Base-by-base conservation (phyloP, 148 eudicot genomes). In the Dysphania ambrosioides region DNA sequence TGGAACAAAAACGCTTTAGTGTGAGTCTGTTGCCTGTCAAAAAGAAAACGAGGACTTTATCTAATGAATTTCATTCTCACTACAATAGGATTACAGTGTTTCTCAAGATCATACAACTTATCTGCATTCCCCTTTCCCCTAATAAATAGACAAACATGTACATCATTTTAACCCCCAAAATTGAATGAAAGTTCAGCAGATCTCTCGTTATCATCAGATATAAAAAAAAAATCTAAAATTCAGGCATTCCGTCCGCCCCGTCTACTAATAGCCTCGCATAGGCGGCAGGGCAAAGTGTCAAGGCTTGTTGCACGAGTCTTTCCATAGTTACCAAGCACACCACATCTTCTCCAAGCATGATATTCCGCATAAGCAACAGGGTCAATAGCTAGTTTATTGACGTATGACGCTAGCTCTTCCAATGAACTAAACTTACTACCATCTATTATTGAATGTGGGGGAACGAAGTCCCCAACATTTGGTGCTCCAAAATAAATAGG, bases 261-360 rank as follows among this genome's bases (percentile, higher is more conserved):
- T 82, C 78, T 86, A 71, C 98, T 88, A 78, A 91, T 85, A 19
- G 88, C 86, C 75, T 90, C 93, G 74, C 98, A 94, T 3, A 94
- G 74, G 66, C 98, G 87, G 73, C 98, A 95, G 0, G 98, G 96
- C 76, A 95, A 76, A 0, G 97, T 92, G 75, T 95, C 98, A 24
- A 95, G 75, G 86, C 98, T 95, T 8, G 79, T 83, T 18, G 88
- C 91, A 29, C 97, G 87, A 0, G 92, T 79, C 71, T 83, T 86
- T 9, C 89, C 80, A 18, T 95, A 95, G 60, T 86, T 85, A 63
- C 93, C 97, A 66, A 89, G 71, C n/a, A 90, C 91, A 0, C 98
- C 98, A 51, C 98, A 95, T 76, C 98, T 82, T 82, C 98, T 94
- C 98, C 98, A 95, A 32, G 98, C 96, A 79, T 95, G 98, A 73